A percentile compares a stretch with the other conserved stretches of the same genome.
These are phyloP conservation scores for Camellia lanceoleosa DNA, from an alignment of 148 eudicot genomes.

Conservation along the genomic window DNA sequence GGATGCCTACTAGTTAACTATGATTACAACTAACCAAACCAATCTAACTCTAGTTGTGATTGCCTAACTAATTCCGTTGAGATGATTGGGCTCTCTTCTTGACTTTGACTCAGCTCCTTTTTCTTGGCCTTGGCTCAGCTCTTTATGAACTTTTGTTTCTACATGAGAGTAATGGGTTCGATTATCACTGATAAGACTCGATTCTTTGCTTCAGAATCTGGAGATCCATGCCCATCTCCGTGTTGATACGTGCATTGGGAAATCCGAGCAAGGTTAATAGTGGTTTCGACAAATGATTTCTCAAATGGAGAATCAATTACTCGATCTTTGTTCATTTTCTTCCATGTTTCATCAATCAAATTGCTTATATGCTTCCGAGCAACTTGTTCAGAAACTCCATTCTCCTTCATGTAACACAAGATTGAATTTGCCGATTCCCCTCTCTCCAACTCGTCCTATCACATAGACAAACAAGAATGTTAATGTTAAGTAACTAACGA, in stretches of 20 bases:
- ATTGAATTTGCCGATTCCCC: conserved; percentile 34
- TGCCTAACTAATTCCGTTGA: too few relatives aligned
- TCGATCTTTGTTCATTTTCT: conserved; percentile 24
- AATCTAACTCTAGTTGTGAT: too few relatives aligned
- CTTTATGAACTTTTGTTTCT: too few relatives aligned
- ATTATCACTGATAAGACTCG: conserved; percentile 19
- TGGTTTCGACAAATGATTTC: conserved; percentile 13
- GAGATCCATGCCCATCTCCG: conserved; percentile 41
- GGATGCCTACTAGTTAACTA: too few relatives aligned
- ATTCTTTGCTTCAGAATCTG: conserved; percentile 16
- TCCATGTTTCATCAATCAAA: conserved; percentile 31
- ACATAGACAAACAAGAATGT: too few relatives aligned
- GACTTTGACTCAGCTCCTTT: too few relatives aligned
- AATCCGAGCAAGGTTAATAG: conserved; percentile 29
- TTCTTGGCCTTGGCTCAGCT: too few relatives aligned
- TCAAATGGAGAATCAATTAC: conserved; percentile 5
- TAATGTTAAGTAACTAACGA: too few relatives aligned
- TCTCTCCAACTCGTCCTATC: conserved; percentile 24
- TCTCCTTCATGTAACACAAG: conserved; percentile 24
- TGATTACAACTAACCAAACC: too few relatives aligned
- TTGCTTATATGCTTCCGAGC: conserved; percentile 25
- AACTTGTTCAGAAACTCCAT: conserved; percentile 20
- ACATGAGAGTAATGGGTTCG: conserved; percentile 17
- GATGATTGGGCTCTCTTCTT: too few relatives aligned
- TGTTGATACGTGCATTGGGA: conserved; percentile 27